A percentile compares a stretch with the other conserved stretches of the same genome.
Evolutionary conservation across 139 green algal species (phyloP).

Genomic region (Volvox reticuliferus): DNA sequence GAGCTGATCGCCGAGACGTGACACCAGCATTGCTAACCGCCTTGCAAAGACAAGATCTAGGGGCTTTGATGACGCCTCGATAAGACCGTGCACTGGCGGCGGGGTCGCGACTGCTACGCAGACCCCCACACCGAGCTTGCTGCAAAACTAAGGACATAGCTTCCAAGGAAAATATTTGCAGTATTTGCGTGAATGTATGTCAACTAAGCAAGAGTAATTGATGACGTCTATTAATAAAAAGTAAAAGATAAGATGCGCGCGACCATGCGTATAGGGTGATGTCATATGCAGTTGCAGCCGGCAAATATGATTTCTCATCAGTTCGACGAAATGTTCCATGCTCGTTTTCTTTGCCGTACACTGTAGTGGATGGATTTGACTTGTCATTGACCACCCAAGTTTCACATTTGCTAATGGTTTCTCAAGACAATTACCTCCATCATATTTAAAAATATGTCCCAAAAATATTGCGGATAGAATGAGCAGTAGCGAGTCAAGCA

Average conservation of each 20-base stretch:
- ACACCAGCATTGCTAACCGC: not conserved
- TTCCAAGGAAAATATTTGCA: not conserved
- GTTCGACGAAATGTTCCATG: no score
- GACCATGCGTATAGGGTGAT: no score
- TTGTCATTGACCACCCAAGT: not conserved
- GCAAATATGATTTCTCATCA: no score
- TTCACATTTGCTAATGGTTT: no score
- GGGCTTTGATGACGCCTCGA: not conserved
- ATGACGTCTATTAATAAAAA: no score
- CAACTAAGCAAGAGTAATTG: no score
- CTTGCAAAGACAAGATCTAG: not conserved
- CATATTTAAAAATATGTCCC: not conserved
- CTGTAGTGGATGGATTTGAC: not conserved
- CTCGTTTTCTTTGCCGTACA: no score
- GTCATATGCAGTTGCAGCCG: no score
- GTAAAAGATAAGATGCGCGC: no score
- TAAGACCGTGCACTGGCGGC: not conserved
- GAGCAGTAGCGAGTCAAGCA: slow-evolving; percentile 2
- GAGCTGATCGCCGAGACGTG: not conserved
- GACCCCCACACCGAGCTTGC: not conserved
- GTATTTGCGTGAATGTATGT: no score
- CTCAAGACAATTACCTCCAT: no score
- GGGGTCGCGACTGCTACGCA: not conserved
- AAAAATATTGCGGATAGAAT: not conserved
- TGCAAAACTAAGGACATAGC: not conserved